phyloP scores from a whole-genome alignment of 371 early-diverging fungal species.

The Apophysomyces ossiformis region DNA sequence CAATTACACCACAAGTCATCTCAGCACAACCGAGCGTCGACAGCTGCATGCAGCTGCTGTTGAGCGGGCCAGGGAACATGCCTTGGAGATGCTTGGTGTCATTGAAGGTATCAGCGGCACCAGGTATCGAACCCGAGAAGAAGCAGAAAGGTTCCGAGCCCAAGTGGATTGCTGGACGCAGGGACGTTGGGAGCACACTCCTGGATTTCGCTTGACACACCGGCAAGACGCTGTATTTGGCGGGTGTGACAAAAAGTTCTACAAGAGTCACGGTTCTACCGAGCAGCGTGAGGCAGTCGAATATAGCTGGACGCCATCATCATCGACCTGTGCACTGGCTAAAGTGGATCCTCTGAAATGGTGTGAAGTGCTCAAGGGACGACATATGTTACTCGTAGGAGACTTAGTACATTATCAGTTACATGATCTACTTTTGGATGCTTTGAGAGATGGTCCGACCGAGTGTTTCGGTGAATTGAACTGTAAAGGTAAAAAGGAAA shows the following conservation, averaged over 20 bases:
- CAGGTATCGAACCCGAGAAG: not conserved
- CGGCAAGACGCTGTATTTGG: constrained; percentile 49
- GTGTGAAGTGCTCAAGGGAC: constrained; percentile 40
- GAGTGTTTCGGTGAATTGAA: constrained; percentile 61
- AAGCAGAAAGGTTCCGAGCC: constrained; percentile 12
- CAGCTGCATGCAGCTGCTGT: not conserved
- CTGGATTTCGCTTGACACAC: constrained; percentile 21
- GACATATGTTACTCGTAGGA: constrained; percentile 56
- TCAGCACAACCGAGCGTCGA: not conserved
- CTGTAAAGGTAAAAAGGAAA: constrained; percentile 50
- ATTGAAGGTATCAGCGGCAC: constrained; percentile 23
- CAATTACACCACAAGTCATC: constrained; percentile 1
- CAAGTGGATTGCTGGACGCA: constrained; percentile 26
- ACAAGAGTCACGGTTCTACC: constrained; percentile 22
- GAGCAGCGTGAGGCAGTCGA: constrained; percentile 33
- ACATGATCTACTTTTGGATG: constrained; percentile 58
- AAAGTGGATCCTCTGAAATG: constrained; percentile 23
- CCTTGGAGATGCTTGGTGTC: not conserved
- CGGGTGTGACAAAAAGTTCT: constrained; percentile 40
- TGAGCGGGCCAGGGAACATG: not conserved
- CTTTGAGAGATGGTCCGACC: constrained; percentile 50
- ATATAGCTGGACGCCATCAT: constrained; percentile 31
- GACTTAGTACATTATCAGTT: constrained; percentile 62
- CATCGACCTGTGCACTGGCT: constrained; percentile 16
- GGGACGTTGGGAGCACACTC: constrained; percentile 18